Evolutionary conservation across 2,329 filamentous ascomycete species (phyloP).

Genomic region (Teratosphaeria gauchensis): DNA sequence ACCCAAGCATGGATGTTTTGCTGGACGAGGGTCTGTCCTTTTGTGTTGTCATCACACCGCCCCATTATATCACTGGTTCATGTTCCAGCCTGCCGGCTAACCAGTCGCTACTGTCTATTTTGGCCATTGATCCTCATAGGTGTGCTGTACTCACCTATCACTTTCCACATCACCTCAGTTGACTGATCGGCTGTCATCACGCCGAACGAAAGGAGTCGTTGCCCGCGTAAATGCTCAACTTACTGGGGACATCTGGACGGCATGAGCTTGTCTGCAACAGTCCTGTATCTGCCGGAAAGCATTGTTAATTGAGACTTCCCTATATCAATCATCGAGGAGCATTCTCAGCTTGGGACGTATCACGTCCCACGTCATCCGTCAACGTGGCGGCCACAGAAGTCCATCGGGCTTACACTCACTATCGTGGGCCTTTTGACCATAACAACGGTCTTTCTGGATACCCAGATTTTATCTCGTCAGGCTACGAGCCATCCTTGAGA

Average conservation of each 20-base stretch:
- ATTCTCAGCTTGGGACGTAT: conserved; percentile 10
- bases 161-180: neutral
- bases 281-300: neutral
- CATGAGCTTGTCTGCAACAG: neutral
- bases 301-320: neutral
- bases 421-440: conserved; percentile 9
- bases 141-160: neutral
- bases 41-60: conserved; percentile 15
- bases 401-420: conserved; percentile 12
- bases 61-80: conserved; percentile 13
- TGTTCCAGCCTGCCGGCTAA: conserved; percentile 7
- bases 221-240: neutral
- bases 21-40: conserved; percentile 1
- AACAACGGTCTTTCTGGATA: conserved; percentile 2
- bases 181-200: neutral
- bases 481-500: conserved; percentile 3
- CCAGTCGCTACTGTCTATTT: conserved; percentile 10
- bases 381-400: conserved; percentile 24
- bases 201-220: neutral
- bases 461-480: conserved; percentile 3
- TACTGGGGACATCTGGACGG: neutral
- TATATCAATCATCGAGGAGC: neutral
- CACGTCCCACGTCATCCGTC: conserved; percentile 18
- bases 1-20: conserved; percentile 5
- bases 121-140: conserved; percentile 11